phyloP scores from a whole-genome alignment of 345 rosid species.

The Dipteronia sinensis region DNA sequence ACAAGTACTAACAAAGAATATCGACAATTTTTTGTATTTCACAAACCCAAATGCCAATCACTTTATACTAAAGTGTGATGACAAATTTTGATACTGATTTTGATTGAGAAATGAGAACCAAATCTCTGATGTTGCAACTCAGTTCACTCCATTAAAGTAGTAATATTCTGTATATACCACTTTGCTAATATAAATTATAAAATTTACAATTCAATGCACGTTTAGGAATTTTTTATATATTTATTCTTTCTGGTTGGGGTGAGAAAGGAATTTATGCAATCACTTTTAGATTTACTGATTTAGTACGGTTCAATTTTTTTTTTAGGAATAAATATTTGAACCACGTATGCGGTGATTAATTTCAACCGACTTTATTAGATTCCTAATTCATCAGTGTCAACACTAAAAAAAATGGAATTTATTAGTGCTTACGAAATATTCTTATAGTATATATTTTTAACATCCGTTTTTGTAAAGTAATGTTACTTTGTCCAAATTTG shows the following conservation, averaged over 20 bases:
- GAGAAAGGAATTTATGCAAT: too few species aligned
- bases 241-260: too few species aligned
- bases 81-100: background rate
- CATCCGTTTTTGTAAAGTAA: background rate
- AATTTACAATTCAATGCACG: background rate
- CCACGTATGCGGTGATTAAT: too few species aligned
- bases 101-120: background rate
- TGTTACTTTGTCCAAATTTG: too few species aligned
- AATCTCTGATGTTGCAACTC: background rate
- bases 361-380: too few species aligned
- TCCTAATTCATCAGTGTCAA: too few species aligned
- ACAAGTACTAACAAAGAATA: background rate
- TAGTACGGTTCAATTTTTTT: too few species aligned
- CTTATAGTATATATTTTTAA: background rate
- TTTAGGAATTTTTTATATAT: too few species aligned
- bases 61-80: background rate
- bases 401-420: background rate
- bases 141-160: background rate
- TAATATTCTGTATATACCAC: slow-evolving; percentile 2
- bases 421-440: background rate
- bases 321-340: too few species aligned
- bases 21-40: background rate
- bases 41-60: too few species aligned
- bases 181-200: background rate
- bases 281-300: too few species aligned